phyloP scores from a whole-genome alignment of 129 eudicot genomes.

The Arctium minus region DNA sequence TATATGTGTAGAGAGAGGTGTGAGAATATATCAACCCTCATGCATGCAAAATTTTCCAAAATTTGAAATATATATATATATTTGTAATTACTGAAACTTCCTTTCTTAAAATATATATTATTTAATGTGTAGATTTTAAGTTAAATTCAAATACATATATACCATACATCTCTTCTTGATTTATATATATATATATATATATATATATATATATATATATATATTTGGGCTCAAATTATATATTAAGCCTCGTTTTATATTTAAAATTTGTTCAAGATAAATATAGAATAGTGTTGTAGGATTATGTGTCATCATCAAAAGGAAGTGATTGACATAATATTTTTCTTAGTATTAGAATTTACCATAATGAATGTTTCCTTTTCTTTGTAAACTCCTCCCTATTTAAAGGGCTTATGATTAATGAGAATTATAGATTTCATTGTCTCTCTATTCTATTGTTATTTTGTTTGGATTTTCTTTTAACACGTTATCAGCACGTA shows the following conservation, averaged over 20 bases:
- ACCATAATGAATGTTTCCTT: too few relatives aligned
- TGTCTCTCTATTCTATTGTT: too few relatives aligned
- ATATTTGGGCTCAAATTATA: background rate
- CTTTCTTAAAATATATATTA: constrained; percentile 35
- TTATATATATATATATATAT: background rate
- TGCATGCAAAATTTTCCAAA: constrained; percentile 27
- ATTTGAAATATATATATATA: constrained; percentile 11
- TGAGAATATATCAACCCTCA: constrained; percentile 1
- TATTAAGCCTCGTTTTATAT: background rate
- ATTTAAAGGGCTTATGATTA: too few relatives aligned
- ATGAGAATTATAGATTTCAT: too few relatives aligned
- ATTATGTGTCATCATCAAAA: too few relatives aligned
- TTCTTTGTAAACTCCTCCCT: too few relatives aligned
- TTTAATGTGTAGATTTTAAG: constrained; percentile 22
- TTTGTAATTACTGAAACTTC: constrained; percentile 21
- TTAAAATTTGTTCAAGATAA: background rate
- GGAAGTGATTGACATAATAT: too few relatives aligned
- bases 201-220: too few relatives aligned
- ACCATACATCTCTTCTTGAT: constrained; percentile 6
- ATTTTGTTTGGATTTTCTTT: too few relatives aligned
- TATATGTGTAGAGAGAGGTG: background rate
- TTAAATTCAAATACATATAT: constrained; percentile 7
- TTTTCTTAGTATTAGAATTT: too few relatives aligned
- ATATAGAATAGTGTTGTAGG: too few relatives aligned
- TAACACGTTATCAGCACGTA: too few relatives aligned